phyloP scores from a whole-genome alignment of 2,329 filamentous ascomycete genomes.

The Cryphonectria naterciae region DNA sequence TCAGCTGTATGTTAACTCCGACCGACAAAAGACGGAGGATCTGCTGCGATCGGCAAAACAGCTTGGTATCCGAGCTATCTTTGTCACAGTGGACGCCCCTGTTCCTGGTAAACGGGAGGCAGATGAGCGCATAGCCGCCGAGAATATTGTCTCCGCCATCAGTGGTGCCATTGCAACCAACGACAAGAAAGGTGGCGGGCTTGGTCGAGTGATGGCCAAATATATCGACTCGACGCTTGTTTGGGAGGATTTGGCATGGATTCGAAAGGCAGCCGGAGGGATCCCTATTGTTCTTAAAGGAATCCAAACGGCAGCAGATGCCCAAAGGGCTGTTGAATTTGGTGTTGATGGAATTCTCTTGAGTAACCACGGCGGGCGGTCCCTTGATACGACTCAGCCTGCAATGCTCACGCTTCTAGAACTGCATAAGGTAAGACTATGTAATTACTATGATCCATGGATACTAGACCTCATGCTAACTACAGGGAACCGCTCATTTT shows the following conservation, averaged over 20 bases:
- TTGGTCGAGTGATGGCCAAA: constrained; percentile 55
- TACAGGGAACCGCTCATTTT: background rate
- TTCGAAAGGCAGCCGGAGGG: constrained; percentile 45
- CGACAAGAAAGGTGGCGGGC: constrained; percentile 56
- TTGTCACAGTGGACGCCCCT: constrained; percentile 61
- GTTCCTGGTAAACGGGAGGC: constrained; percentile 61
- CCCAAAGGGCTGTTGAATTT: constrained; percentile 50
- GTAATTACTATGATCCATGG: background rate
- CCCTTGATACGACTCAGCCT: constrained; percentile 21
- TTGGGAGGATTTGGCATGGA: constrained; percentile 59
- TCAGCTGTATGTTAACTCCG: constrained; percentile 59
- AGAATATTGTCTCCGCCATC: constrained; percentile 44
- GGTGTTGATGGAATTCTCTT: constrained; percentile 36
- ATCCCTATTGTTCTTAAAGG: constrained; percentile 62
- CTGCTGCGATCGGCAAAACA: constrained; percentile 45
- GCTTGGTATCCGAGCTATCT: constrained; percentile 54
- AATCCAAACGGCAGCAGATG: constrained; percentile 60
- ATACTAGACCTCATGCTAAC: background rate
- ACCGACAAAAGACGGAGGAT: constrained; percentile 51
- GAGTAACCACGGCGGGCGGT: constrained; percentile 26
- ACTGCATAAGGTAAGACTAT: constrained; percentile 45
- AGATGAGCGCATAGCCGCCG: constrained; percentile 55
- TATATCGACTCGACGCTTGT: constrained; percentile 56
- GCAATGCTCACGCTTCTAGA: constrained; percentile 48
- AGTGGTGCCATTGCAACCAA: constrained; percentile 48